phyloP scores from a whole-genome alignment of 202 grass and related monocot species.

The Elaeis oleifera region DNA sequence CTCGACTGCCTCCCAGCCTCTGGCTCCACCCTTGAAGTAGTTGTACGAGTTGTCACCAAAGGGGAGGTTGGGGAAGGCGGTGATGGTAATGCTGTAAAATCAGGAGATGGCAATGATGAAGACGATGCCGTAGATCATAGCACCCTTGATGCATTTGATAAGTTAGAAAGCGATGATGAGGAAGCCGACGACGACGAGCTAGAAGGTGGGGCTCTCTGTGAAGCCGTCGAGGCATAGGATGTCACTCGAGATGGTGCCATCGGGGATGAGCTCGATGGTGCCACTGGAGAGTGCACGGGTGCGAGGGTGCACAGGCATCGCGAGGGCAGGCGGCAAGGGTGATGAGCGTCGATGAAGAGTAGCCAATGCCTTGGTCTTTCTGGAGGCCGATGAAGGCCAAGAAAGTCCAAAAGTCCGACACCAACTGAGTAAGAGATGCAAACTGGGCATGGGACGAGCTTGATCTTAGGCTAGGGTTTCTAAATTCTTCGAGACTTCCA shows the following conservation, averaged over 20 bases:
- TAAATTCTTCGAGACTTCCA: no score
- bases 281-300: conserved; percentile 52
- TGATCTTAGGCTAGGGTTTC: neutral
- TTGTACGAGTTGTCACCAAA: no score
- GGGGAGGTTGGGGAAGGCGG: no score
- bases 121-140: no score
- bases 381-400: conserved; percentile 17
- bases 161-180: conserved; percentile 10
- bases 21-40: no score
- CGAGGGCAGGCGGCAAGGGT: conserved; percentile 12
- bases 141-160: neutral
- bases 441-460: conserved; percentile 1
- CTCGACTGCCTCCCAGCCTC: no score
- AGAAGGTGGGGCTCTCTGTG: neutral
- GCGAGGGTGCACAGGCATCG: neutral
- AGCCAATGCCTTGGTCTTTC: conserved; percentile 3
- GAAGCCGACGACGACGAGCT: conserved; percentile 21
- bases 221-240: conserved; percentile 40
- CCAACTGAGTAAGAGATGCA: conserved; percentile 1
- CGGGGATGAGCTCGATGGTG: conserved; percentile 68
- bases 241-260: conserved; percentile 66
- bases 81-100: no score
- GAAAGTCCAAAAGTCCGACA: neutral
- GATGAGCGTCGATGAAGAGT: conserved; percentile 8
- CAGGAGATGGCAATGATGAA: no score